Percentiles rank a stretch among this genome's conserved stretches.
These are phyloP conservation scores for Leptomonas seymouri DNA, from an alignment of 208 protist species.

Conservation along the genomic window DNA sequence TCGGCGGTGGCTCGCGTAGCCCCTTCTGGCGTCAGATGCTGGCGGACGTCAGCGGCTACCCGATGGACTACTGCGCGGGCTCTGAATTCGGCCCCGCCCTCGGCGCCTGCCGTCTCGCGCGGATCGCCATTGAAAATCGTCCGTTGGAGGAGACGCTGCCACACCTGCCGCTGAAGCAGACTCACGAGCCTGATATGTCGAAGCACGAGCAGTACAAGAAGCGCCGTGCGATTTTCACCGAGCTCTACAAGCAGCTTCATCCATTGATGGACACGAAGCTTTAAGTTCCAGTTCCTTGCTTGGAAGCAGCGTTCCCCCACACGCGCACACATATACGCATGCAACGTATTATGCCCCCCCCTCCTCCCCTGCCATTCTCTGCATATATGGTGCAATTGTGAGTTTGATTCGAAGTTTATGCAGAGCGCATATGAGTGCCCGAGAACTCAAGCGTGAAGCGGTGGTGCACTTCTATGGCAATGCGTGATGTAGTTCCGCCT, in stretches of 20 bases:
- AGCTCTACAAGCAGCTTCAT: constrained; percentile 68
- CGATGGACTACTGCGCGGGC: constrained; percentile 72
- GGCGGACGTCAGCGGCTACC: constrained; percentile 60
- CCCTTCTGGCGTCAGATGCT: constrained; percentile 83
- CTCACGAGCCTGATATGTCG: constrained; percentile 57
- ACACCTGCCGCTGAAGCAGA: constrained; percentile 54
- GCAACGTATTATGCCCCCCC: neutral
- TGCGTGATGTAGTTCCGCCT: too few species aligned
- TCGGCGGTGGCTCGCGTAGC: constrained; percentile 69
- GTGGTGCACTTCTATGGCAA: too few species aligned
- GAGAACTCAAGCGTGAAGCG: too few species aligned
- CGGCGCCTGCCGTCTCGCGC: constrained; percentile 68
- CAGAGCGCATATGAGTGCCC: too few species aligned
- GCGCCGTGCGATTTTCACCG: constrained; percentile 51
- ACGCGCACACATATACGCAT: neutral
- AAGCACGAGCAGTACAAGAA: constrained; percentile 57
- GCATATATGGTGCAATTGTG: too few species aligned
- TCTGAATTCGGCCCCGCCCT: constrained; percentile 68
- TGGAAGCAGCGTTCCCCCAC: neutral
- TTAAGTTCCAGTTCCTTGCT: constrained; percentile 13
- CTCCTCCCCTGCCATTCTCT: neutral
- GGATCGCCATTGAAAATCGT: constrained; percentile 63
- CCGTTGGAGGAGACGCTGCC: constrained; percentile 59
- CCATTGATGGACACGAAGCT: constrained; percentile 63
- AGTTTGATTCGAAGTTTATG: too few species aligned